Conservation (phyloP, 768 basidiomycete genomes). For the Neoboletus magnificus region DNA sequence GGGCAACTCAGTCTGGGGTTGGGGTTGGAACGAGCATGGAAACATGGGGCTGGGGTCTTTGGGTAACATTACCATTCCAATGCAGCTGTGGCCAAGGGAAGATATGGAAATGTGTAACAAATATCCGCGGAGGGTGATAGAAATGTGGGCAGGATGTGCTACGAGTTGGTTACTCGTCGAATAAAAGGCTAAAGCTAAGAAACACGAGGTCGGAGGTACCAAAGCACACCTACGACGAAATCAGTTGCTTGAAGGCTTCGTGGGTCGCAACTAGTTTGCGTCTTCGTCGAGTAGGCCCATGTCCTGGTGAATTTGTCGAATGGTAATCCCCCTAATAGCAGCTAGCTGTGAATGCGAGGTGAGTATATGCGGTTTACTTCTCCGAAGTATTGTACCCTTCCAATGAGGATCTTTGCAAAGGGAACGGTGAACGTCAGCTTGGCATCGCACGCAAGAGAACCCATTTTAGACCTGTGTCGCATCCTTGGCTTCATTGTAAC, state of each 20-base stretch:
- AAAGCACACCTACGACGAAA: not conserved
- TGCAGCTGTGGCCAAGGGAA: slow-evolving; percentile 50
- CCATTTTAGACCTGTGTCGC: slow-evolving; percentile 59
- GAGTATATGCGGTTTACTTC: slow-evolving; percentile 7
- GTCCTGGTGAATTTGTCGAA: slow-evolving; percentile 72
- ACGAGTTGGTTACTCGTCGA: slow-evolving; percentile 33
- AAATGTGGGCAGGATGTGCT: slow-evolving; percentile 31
- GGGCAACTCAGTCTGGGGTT: slow-evolving; percentile 57
- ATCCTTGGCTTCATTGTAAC: slow-evolving; percentile 81
- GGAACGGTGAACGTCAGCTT: not conserved
- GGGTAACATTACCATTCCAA: slow-evolving; percentile 48
- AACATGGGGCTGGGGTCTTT: slow-evolving; percentile 74
- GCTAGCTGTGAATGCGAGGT: slow-evolving; percentile 55
- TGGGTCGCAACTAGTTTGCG: slow-evolving; percentile 30
- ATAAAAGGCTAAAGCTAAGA: slow-evolving; percentile 10
- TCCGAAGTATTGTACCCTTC: slow-evolving; percentile 49
- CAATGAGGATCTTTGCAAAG: slow-evolving; percentile 63
- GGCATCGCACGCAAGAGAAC: not conserved
- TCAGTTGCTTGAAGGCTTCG: not conserved
- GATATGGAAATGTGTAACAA: slow-evolving; percentile 1
- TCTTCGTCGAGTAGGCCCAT: slow-evolving; percentile 60
- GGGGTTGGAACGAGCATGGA: slow-evolving; percentile 99
- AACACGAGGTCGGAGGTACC: not conserved
- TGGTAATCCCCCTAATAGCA: slow-evolving; percentile 59
- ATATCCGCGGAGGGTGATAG: slow-evolving; percentile 15